Base-by-base conservation (phyloP, 2,329 filamentous ascomycete genomes). In the Fusarium sublunatum region DNA sequence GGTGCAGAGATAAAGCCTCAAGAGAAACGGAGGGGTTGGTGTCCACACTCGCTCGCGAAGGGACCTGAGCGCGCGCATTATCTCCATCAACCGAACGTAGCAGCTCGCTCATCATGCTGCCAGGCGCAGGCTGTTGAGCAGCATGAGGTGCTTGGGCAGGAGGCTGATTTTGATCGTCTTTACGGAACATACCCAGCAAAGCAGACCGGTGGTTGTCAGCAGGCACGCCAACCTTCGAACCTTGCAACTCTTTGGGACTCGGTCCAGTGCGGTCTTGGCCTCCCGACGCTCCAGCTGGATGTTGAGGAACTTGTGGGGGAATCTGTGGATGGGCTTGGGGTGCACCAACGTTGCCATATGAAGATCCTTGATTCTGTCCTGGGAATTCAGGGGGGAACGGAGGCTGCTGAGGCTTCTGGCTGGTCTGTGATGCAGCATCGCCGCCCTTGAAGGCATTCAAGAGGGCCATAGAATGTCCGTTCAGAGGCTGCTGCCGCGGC, bases 141-240 rank as follows among this genome's bases (percentile, higher is more conserved):
- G 43, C 22, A 9, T 64, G 60, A 26, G 54, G 24, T 15, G 39
- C 38, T 12, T 64, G 61, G 5, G 39, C 38, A n/a, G 46, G 59
- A 24, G 46, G 44, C 28, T 47, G 61, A 6, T 46, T 50, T 22
- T 61, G 51, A n/a, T 65, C 61, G 32, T 52, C 64, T 61, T 80
- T 80, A 58, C 83, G 85, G 73, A 87, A 86, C 76, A 86, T 84
- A 22, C 77, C 81, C 12, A 86, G 74, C 19, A 86, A 73, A 7
- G 81, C 76, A 15, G 78, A 80, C 22, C 82, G 80, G 61, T 86
- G 83, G 41, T 72, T 65, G 26, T 71, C 70, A 6, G 54, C 58
- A 5, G 61, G 58, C 1, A 63, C 56, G 24, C 60, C 61, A 22
- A 73, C 65, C 40, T 62, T 68, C 7, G 71, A 69, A 15, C 70